Evolutionary conservation across 2,329 filamentous ascomycete genomes (phyloP).

Genomic region (Bipolaris gigantea): DNA sequence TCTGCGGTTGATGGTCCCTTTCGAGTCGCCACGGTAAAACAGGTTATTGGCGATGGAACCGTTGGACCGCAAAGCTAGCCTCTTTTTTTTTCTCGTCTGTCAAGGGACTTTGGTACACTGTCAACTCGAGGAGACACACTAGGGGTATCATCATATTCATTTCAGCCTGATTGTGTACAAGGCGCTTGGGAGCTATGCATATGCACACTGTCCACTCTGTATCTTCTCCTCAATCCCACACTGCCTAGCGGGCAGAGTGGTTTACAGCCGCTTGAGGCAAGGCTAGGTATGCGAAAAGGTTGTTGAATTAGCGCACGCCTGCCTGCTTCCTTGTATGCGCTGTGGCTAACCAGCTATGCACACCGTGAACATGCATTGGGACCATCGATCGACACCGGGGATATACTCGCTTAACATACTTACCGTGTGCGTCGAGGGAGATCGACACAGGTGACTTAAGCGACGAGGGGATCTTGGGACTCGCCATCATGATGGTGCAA

Average conservation of each 20-base stretch:
- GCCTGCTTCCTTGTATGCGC: background rate
- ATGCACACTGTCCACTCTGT: background rate
- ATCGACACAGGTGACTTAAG: constrained; percentile 1
- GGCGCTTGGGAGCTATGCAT: background rate
- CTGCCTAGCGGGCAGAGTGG: background rate
- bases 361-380: background rate
- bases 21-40: background rate
- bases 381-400: background rate
- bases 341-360: background rate
- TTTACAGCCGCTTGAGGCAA: background rate
- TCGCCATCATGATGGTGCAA: background rate
- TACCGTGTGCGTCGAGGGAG: background rate
- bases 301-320: background rate
- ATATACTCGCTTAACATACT: background rate
- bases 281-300: background rate
- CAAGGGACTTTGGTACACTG: background rate
- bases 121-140: background rate
- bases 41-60: background rate
- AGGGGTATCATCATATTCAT: background rate
- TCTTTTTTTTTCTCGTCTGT: background rate
- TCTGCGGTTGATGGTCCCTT: constrained; percentile 5
- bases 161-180: background rate
- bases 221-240: background rate
- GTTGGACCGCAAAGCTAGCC: background rate
- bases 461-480: background rate